Evolutionary conservation across 805 yeast genomes (phyloP), one percentile per base, ranked within the genome.

Genomic region (Kregervanrija delftensis): DNA sequence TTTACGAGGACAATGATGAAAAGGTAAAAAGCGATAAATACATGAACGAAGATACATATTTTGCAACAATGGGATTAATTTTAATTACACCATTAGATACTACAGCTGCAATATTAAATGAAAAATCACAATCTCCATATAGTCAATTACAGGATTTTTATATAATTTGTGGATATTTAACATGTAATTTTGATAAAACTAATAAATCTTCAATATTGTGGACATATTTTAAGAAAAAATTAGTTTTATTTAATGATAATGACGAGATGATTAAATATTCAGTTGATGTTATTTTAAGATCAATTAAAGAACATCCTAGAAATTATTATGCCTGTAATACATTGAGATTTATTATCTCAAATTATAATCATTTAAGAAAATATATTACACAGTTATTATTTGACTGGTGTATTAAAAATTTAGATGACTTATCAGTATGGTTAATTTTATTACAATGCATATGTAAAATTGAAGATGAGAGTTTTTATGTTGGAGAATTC

Each of bases 321-420:
- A 76, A 74, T 53, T 76, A 76, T 52, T 75, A 74, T 44, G 76
- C 79, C 0, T 66, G 73, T 67, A 53, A 59, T n/a, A 61, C 66
- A 46, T 59, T 71, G 4, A 40, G 57, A 39, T 52, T 43, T 42
- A 49, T 50, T 41, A 39, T 51, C 36, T 45, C 55, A 22, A 22
- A 22, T 22, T 22, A 22, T 22, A 22, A 6, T 8, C 28, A 22
- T 22, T 22, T 22, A 22, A 22, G 28, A 22, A 22, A 6, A 6
- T 22, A 22, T 22, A 22, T 22, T 22, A 22, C 28, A 4, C 28
- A 22, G 28, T 22, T 22, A 22, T 22, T 22, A 22, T 6, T 22
- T 22, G 28, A 22, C 8, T 22, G 28, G 28, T 22, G 28, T 22
- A 22, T 22, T 22, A 22, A 22, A 22, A 22, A 50, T n/a, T 33